Evolutionary conservation across 2,329 filamentous ascomycete species (phyloP), one percentile per base, ranked within the genome.

Genomic region (Trichoderma koningii): DNA sequence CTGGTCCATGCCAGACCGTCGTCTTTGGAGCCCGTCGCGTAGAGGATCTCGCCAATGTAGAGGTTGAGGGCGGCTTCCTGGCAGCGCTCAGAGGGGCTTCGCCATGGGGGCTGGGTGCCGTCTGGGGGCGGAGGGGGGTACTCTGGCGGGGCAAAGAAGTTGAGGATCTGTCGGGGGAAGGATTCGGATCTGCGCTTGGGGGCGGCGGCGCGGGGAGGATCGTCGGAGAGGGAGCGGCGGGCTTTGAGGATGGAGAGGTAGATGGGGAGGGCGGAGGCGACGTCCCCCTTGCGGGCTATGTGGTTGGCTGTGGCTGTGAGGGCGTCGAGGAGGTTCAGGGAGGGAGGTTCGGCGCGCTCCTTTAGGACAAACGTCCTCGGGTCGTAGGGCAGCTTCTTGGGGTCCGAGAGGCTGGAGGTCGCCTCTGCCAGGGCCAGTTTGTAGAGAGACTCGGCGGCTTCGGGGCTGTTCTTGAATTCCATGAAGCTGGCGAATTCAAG

Each of bases 31-130:
- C 73, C 70, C 5, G 85, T 85, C 0, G 91, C 86, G 76, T 90
- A 97, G 38, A 98, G 83, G 59, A 98, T 96, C 78, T 98, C 94
- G 66, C 94, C 94, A 68, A 98, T 94, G 76, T 97, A 95, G 26
- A 93, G 84, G 82, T 92, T 93, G 15, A 97, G 78, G 0, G 87
- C 92, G 3, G 93, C 92, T 76, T 97, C 93, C 69, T 95, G 89
- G 76, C 93, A 97, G 44, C 85, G 83, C 69, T 91, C 87, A 30
- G 83, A 80, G 10, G 86, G 73, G 63, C 85, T 85, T 53, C 91
- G 89, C 64, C 83, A 77, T 0, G 93, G 87, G 0, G 89, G 82
- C 3, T 85, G 78, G 53, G 89, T 85, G 62, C 93, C 93, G 55
- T 91, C 88, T 0, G 85, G 80, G 0, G 89, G 90, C 0, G 90